A percentile compares a stretch with the other conserved stretches of the same genome.
phyloP scores from a whole-genome alignment of 768 basidiomycete genomes.

The Xerocomellus intermedius region DNA sequence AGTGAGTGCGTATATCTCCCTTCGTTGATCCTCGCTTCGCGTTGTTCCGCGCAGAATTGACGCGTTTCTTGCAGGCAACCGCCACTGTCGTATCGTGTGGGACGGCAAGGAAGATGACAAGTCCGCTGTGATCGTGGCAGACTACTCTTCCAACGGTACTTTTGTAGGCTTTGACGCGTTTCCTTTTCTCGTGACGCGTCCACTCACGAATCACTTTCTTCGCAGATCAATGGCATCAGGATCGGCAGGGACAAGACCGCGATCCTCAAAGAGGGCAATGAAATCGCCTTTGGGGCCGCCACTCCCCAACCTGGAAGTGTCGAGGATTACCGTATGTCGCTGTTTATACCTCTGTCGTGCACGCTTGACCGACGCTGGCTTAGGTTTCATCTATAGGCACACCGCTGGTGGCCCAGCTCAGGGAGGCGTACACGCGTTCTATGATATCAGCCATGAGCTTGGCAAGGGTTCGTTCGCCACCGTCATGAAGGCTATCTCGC shows the following conservation, averaged over 20 bases:
- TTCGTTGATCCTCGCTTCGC: conserved; percentile 9
- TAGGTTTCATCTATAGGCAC: conserved; percentile 75
- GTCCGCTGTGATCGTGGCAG: conserved; percentile 34
- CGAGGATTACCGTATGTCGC: conserved; percentile 73
- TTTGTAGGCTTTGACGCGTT: conserved; percentile 33
- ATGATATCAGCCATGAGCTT: conserved; percentile 68
- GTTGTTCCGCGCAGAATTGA: conserved; percentile 14
- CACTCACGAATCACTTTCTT: conserved; percentile 7
- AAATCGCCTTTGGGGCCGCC: conserved; percentile 78
- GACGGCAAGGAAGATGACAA: conserved; percentile 32
- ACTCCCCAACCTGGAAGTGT: conserved; percentile 43
- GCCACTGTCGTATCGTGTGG: conserved; percentile 39
- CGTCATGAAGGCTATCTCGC: conserved; percentile 79
- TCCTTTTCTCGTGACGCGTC: conserved; percentile 1
- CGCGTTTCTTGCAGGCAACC: conserved; percentile 38
- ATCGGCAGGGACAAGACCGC: conserved; percentile 40
- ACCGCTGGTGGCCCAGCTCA: conserved; percentile 48
- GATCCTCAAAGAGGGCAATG: conserved; percentile 64
- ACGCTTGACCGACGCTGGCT: neutral
- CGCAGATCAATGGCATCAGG: conserved; percentile 40
- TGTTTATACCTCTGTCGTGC: neutral
- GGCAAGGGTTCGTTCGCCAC: conserved; percentile 92
- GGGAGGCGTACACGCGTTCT: conserved; percentile 59
- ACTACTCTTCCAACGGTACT: conserved; percentile 45
- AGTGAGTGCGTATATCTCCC: conserved; percentile 55